Evolutionary conservation across 257 asterid species (phyloP).

Genomic region (Plectranthus barbatus): DNA sequence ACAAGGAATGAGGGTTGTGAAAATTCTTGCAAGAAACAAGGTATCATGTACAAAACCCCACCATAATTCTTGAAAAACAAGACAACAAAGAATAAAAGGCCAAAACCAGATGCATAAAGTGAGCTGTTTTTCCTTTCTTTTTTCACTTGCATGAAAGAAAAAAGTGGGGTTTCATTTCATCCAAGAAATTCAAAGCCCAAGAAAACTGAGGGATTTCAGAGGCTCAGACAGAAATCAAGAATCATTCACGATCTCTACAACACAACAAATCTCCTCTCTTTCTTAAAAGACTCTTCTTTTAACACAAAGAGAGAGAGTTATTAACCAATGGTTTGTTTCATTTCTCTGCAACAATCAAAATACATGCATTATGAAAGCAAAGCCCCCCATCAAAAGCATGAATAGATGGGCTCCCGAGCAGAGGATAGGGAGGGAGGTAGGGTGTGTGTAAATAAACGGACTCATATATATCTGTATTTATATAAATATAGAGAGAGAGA

Average conservation of each 20-base stretch:
- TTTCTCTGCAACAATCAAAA: slow-evolving; percentile 8
- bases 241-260: slow-evolving; percentile 36
- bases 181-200: slow-evolving; percentile 29
- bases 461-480: not conserved
- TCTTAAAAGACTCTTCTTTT: slow-evolving; percentile 31
- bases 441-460: slow-evolving; percentile 14
- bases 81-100: slow-evolving; percentile 33
- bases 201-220: not conserved
- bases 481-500: not conserved
- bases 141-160: slow-evolving; percentile 34
- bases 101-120: slow-evolving; percentile 35
- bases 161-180: slow-evolving; percentile 24
- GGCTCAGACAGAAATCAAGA: slow-evolving; percentile 33
- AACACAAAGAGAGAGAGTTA: slow-evolving; percentile 1
- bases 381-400: slow-evolving; percentile 36
- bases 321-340: slow-evolving; percentile 29
- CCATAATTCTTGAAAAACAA: slow-evolving; percentile 28
- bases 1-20: slow-evolving; percentile 14
- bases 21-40: slow-evolving; percentile 17
- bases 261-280: slow-evolving; percentile 20
- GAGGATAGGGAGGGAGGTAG: slow-evolving; percentile 8
- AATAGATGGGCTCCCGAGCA: not conserved
- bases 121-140: slow-evolving; percentile 14
- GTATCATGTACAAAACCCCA: slow-evolving; percentile 31
- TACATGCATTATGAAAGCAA: slow-evolving; percentile 21